Percentiles rank a stretch among this genome's conserved stretches.
phyloP scores from a whole-genome alignment of 176 grass and related monocot species.

The Tillandsia fasciculata region DNA sequence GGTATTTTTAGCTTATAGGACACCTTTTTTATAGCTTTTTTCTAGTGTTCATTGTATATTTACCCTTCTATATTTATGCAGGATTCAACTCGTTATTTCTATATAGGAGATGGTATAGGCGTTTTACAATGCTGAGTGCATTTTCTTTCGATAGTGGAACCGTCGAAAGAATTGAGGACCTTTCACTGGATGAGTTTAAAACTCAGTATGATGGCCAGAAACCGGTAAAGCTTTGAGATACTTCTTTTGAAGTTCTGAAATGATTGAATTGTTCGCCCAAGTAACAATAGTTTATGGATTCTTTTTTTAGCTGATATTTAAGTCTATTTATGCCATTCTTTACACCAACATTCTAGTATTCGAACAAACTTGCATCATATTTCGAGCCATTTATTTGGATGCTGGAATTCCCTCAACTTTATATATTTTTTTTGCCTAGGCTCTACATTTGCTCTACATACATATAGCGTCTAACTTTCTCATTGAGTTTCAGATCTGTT shows the following conservation, averaged over 20 bases:
- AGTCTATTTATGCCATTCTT: too few species aligned
- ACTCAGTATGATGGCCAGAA: constrained; percentile 65
- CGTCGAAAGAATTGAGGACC: constrained; percentile 57
- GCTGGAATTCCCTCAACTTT: neutral
- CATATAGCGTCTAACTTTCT: neutral
- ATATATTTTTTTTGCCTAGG: neutral
- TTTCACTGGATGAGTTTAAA: constrained; percentile 70
- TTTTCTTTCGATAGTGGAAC: constrained; percentile 68
- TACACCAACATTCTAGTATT: too few species aligned
- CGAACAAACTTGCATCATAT: too few species aligned
- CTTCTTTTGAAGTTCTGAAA: neutral
- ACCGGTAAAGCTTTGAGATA: constrained; percentile 45
- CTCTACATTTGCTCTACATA: neutral
- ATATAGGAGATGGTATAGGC: constrained; percentile 93
- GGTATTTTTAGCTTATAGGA: neutral
- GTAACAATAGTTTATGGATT: too few species aligned
- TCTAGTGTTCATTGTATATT: constrained; percentile 16
- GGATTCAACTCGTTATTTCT: constrained; percentile 81
- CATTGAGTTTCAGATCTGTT: constrained; percentile 2
- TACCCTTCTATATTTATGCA: constrained; percentile 23
- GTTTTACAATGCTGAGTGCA: constrained; percentile 58
- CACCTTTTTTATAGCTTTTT: neutral
- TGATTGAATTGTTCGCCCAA: too few species aligned
- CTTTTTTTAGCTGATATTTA: too few species aligned
- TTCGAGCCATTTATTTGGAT: neutral